phyloP scores from a whole-genome alignment of 176 grass and related monocot species.

The Phragmites australis region DNA sequence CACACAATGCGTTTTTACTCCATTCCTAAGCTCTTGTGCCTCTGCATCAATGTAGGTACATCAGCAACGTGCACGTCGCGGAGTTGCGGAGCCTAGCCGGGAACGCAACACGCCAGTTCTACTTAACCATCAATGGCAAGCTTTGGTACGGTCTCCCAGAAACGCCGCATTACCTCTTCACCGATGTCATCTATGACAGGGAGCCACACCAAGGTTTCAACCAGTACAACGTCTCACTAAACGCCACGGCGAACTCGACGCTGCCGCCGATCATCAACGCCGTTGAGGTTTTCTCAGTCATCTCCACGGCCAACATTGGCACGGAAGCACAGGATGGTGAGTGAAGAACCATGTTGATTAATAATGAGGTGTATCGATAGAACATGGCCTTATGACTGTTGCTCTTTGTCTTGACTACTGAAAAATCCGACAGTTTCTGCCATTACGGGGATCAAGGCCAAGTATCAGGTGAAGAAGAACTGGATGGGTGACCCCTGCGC shows the following conservation, averaged over 20 bases:
- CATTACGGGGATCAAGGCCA: conserved; percentile 50
- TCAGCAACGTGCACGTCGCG: conserved; percentile 22
- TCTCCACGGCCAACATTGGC: conserved; percentile 28
- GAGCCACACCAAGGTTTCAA: fast-evolving
- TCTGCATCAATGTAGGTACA: conserved; percentile 2
- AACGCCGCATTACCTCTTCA: conserved; percentile 26
- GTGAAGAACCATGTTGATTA: too few species aligned
- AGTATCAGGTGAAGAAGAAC: conserved; percentile 46
- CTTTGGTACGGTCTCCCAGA: neutral
- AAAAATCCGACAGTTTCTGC: conserved; percentile 47
- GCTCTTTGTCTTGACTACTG: neutral
- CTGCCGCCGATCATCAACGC: conserved; percentile 69
- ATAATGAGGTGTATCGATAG: neutral
- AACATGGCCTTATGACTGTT: neutral
- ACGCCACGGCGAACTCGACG: conserved; percentile 53
- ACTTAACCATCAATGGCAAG: conserved; percentile 1
- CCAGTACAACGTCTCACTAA: conserved; percentile 38
- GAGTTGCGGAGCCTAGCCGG: conserved; percentile 38
- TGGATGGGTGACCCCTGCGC: conserved; percentile 69
- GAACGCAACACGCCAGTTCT: conserved; percentile 37
- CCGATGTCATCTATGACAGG: neutral
- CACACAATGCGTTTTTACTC: neutral
- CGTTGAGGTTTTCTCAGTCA: conserved; percentile 34
- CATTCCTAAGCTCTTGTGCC: neutral
- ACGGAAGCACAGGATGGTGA: conserved; percentile 52